Base-by-base conservation (phyloP, 2,329 filamentous ascomycete genomes). In the Xylaria sp. region DNA sequence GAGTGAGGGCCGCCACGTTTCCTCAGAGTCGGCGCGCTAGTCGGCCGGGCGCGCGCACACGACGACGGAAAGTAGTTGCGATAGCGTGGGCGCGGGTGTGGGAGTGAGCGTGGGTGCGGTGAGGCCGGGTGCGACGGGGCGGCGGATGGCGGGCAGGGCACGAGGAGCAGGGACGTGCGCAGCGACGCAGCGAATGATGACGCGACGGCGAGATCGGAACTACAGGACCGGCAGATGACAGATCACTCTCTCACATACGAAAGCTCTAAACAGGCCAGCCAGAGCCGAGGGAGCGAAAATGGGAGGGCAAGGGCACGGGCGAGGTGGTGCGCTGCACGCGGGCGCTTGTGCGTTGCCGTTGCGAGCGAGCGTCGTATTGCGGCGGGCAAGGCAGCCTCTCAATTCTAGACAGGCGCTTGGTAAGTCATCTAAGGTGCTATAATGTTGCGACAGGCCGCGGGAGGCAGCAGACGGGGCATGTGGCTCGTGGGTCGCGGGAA, bases 1-100 rank as follows among this genome's bases (percentile, higher is more conserved):
- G 81, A 67, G 85, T 87, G 79, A 88, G 85, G 77, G 87, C 82
- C 81, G 83, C 87, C 87, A 88, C 84, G 76, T 81, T 84, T 78
- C 75, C 77, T 76, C 73, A 66, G 50, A 65, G 70, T 74, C 70
- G 77, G 79, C 77, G 79, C 77, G 77, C 78, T 77, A 73, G 73
- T 73, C 69, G 69, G 75, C 70, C 69, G 73, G 62, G 58, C 62
- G 78, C 78, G 76, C 75, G 76, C 76, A 59, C 68, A 64, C 65
- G 56, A 68, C 63, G 56, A 62, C 57, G 34, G 52, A 63, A 63
- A 28, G 28, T 48, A 63, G 58, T 41, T 28, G 62, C 64, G 59
- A 60, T 25, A 28, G 62, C 9, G 56, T 18, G 48, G 57, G 58
- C 15, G 58, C 10, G 34, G 34, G 10, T 37, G 34, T 10, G 23